These are phyloP conservation scores for Reutealis trisperma DNA, from an alignment of 345 rosid species.

Conservation along the genomic window DNA sequence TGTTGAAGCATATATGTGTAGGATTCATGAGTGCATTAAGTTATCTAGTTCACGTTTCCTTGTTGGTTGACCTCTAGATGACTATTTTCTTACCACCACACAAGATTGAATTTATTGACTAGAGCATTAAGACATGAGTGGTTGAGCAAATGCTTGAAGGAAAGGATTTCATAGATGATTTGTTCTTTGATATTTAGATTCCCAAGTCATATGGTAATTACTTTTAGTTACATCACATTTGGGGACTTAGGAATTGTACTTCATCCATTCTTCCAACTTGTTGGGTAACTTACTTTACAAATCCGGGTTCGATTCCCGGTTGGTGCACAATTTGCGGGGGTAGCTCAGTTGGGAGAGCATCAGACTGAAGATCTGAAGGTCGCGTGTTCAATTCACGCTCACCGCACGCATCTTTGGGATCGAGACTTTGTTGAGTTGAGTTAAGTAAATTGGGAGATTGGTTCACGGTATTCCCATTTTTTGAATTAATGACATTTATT, in stretches of 20 bases:
- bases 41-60: background rate
- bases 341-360: slow-evolving; percentile 91
- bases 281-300: background rate
- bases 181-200: background rate
- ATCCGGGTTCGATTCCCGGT: slow-evolving; percentile 22
- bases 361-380: slow-evolving; percentile 92
- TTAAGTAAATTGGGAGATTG: slow-evolving; percentile 4
- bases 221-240: background rate
- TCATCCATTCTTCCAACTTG: background rate
- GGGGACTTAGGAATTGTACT: background rate
- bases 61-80: background rate
- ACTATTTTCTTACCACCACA: background rate
- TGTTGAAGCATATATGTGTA: background rate
- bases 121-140: background rate
- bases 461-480: background rate
- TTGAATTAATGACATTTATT: background rate
- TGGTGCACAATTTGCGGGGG: slow-evolving; percentile 52
- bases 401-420: slow-evolving; percentile 40
- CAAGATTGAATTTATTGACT: background rate
- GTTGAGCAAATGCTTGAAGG: background rate
- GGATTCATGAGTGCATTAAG: background rate
- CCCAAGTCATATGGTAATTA: background rate
- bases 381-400: slow-evolving; percentile 85
- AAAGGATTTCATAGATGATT: background rate
- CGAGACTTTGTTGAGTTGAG: slow-evolving; percentile 26